Base-by-base conservation (phyloP, 2,329 filamentous ascomycete genomes). In the Cercospora brassicicola region DNA sequence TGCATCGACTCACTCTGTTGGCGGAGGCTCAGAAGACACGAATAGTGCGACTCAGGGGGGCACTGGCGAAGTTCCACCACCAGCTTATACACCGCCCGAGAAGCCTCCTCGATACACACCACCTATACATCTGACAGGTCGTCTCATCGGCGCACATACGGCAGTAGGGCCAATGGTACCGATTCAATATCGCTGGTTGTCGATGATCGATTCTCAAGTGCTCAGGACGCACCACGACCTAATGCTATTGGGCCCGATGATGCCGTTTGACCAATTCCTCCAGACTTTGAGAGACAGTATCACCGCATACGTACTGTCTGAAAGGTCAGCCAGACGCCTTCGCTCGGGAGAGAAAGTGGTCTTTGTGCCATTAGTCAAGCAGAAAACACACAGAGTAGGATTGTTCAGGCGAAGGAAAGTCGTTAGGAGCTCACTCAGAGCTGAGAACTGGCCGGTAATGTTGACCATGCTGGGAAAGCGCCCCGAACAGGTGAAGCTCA, bases 191-290 rank as follows among this genome's bases (percentile, higher is more conserved):
- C 30, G 36, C 36, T 23, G 61, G 20, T 26, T 63, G 18, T 36
- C 61, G 33, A 55, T 63, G 61, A 55, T 39, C 28, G 45, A 51
- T 31, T 31, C 48, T 39, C 61, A 63, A n/a, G 45, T 31, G 23
- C 26, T 36, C 45, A 39, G 30, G n/a, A 63, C 61, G 10, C 20
- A 36, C 30, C 30, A 55, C 18, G 61, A 63, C 15, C 28, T 56
- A 18, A 55, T 63, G 48, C 45, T 56, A 9, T 48, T 63, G 13
- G 45, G 28, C 15, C 61, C 61, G 8, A 26, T 11, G 15, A 63
- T 63, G 45, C 15, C 61, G 36, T 63, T 63, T 48, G 20, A 55
- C 1, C 42, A 36, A 4, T 63, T 63, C 11, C 45, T 56, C 31
- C 61, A 36, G 18, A 53, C 30, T n/a, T 6, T 63, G 15, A 33